phyloP scores from a whole-genome alignment of 768 basidiomycete species.

The Phanerodontia chrysosporium region DNA sequence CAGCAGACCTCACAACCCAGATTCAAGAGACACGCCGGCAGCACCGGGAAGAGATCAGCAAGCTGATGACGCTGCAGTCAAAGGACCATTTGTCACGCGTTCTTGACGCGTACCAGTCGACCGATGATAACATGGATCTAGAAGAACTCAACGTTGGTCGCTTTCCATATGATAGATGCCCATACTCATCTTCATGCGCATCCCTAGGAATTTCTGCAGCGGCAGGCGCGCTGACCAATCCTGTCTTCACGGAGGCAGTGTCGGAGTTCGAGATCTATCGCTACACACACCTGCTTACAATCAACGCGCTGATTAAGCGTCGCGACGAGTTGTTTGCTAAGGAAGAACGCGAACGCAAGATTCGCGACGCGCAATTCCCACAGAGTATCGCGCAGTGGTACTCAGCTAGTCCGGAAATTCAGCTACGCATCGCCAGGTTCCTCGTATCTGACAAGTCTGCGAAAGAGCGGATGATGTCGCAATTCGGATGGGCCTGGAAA shows the following conservation, averaged over 20 bases:
- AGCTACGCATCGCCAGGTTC: slow-evolving; percentile 49
- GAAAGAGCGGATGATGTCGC: slow-evolving; percentile 43
- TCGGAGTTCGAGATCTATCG: slow-evolving; percentile 12
- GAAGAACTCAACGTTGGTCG: slow-evolving; percentile 12
- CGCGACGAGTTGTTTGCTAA: slow-evolving; percentile 11
- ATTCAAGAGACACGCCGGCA: slow-evolving; percentile 14
- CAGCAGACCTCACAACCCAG: slow-evolving; percentile 5
- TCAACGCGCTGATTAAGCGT: slow-evolving; percentile 17
- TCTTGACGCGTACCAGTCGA: slow-evolving; percentile 14
- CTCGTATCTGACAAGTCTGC: slow-evolving; percentile 25
- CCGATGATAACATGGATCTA: slow-evolving; percentile 9
- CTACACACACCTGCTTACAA: slow-evolving; percentile 27
- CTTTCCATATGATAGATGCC: neutral
- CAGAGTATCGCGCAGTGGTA: slow-evolving; percentile 25
- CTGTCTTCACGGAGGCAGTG: neutral
- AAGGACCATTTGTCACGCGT: slow-evolving; percentile 19
- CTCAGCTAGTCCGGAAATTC: slow-evolving; percentile 30
- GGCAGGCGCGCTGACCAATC: neutral
- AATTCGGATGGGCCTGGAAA: slow-evolving; percentile 51
- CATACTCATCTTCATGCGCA: neutral
- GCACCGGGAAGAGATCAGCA: slow-evolving; percentile 18
- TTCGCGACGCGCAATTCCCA: slow-evolving; percentile 33
- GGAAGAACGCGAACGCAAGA: slow-evolving; percentile 22
- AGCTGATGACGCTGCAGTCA: slow-evolving; percentile 19
- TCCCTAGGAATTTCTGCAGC: neutral